These are phyloP conservation scores for Hymenoscyphus occultus DNA, from an alignment of 2,329 filamentous ascomycete genomes.

Conservation along the genomic window DNA sequence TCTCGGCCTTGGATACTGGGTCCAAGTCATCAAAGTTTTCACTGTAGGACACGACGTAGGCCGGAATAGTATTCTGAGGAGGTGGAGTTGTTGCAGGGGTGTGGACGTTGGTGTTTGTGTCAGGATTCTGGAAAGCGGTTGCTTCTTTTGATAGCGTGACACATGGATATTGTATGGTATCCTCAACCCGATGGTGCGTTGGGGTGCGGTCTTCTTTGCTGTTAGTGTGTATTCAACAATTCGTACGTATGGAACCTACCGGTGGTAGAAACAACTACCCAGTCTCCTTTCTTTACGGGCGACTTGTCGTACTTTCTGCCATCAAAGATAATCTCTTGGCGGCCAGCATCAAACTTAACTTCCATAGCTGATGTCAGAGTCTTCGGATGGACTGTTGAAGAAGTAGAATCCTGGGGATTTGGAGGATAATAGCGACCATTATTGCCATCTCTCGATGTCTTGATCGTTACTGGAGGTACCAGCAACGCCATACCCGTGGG, in stretches of 20 bases:
- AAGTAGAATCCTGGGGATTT: not conserved
- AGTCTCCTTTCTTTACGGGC: constrained; percentile 31
- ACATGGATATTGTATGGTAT: constrained; percentile 28
- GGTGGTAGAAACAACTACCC: constrained; percentile 27
- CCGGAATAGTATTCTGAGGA: constrained; percentile 26
- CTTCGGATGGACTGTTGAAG: not conserved
- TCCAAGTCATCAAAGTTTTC: constrained; percentile 56
- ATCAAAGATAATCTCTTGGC: constrained; percentile 28
- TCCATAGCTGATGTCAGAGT: constrained; percentile 6
- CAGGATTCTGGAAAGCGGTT: constrained; percentile 12
- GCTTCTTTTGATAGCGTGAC: constrained; percentile 27
- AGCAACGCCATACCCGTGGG: constrained; percentile 36
- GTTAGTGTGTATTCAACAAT: constrained; percentile 6
- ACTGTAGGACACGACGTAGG: constrained; percentile 43
- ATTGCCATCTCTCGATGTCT: not conserved
- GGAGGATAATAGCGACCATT: not conserved
- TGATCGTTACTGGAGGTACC: constrained; percentile 25
- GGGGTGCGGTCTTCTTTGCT: constrained; percentile 15
- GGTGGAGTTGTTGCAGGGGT: constrained; percentile 30
- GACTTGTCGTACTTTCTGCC: constrained; percentile 2
- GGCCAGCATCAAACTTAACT: constrained; percentile 25
- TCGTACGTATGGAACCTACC: constrained; percentile 5
- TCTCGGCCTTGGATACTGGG: constrained; percentile 44
- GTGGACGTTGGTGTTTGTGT: not conserved
- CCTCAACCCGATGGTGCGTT: constrained; percentile 30